Evolutionary conservation across 768 basidiomycete genomes (phyloP), one percentile per base, ranked within the genome.

Genomic region (Suillus plorans): DNA sequence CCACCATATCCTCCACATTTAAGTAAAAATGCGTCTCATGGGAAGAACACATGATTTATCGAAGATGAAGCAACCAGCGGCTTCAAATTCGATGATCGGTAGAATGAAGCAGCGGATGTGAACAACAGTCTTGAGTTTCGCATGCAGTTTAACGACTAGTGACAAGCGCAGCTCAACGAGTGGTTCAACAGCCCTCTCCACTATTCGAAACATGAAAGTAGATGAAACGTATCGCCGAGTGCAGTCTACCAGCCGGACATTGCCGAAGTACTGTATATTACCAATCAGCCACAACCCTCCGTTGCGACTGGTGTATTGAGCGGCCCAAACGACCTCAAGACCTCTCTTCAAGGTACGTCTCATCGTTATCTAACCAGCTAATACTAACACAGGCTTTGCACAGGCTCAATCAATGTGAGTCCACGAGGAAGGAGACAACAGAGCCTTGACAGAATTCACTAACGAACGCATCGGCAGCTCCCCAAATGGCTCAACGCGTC

Each of bases 401-500:
- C 37, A 62, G 61, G 53, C 22, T 62, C 41, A 62, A 53, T 59
- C 59, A 16, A 61, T 62, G 61, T 62, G 36, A 62, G 61, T 62
- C 9, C 28, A 53, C 4, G 16, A 18, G 16, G 16, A 52, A 10
- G 28, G 25, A 52, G 52, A 18, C 22, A 50, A 13, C 22, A 31
- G 20, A 53, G 28, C 9, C 4, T 34, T 55, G 28, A 34, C 52
- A 2, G 18, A 31, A 18, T 4, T 25, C 9, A 31, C 52, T 53
- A 20, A 53, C 28, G 9, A 39, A 59, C 5, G 25, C 47, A 63
- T 52, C 9, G 14, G 22, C 61, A 74, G 74, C 66, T 41, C 44
- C 63, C 66, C 28, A 69, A 81, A 98, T 98, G 97, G 95, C 94
- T 81, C 97, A 99, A 89, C 95, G 97, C 77, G 96, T 99, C 74